Conservation (phyloP, 306 rosid species). For the Purshia tridentata region DNA sequence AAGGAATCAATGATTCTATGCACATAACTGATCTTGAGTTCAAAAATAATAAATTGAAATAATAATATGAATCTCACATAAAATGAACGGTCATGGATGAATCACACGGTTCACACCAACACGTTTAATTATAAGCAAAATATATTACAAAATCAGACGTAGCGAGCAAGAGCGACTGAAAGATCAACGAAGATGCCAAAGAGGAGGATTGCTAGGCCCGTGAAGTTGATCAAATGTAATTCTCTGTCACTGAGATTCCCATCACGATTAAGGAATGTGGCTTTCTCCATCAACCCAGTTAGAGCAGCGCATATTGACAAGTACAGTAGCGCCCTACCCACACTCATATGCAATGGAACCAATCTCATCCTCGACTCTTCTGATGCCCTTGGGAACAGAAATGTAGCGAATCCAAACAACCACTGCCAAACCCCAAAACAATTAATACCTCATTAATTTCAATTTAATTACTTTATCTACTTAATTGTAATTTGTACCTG, state of each 20-base stretch:
- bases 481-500: conserved; percentile 45
- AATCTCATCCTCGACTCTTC: background rate
- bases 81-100: too few species aligned
- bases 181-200: conserved; percentile 71
- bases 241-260: conserved; percentile 27
- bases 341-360: conserved; percentile 57
- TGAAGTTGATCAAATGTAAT: conserved; percentile 52
- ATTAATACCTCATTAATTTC: too few species aligned
- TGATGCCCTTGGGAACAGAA: conserved; percentile 45
- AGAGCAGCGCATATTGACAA: conserved; percentile 75
- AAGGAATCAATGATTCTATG: background rate
- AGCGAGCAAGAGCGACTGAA: conserved; percentile 35
- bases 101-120: too few species aligned
- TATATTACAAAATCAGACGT: conserved; percentile 11
- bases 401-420: conserved; percentile 50
- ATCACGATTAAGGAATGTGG: conserved; percentile 32
- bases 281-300: conserved; percentile 70
- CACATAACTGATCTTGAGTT: background rate
- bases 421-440: conserved; percentile 40
- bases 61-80: background rate
- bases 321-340: conserved; percentile 64
- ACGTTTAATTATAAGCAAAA: too few species aligned
- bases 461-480: too few species aligned
- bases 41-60: background rate
- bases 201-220: conserved; percentile 59